Base-by-base conservation (phyloP, 306 rosid genomes). In the Alnus glutinosa region DNA sequence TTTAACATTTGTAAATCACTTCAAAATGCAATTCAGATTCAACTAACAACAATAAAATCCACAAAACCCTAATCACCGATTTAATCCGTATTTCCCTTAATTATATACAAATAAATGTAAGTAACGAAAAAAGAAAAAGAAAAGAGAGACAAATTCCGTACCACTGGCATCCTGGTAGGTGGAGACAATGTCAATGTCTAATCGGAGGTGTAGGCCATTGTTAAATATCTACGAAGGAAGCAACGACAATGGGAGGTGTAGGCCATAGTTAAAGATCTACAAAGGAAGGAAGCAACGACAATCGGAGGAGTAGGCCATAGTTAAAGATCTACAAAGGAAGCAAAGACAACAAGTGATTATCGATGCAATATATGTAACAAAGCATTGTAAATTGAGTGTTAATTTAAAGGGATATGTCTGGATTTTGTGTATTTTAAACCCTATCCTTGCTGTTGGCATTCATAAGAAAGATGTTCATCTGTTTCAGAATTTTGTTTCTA, bases 201-300 rank as follows among this genome's bases (percentile, higher is more conserved):
- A 86, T 96, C 98, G 71, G 92, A 63, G 84, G 30, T 87, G 74
- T 91, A 93, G 73, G 93, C 99, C 87, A 75, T 96, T 5, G 89
- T 91, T 54, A 93, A 79, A 96, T 91, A 96, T 96, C 99, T 96
- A 36, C 51, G 75, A 6, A 7, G 80, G 28, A 18, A 78, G 71
- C 64, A 82, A 70, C 15, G 28, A 23, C 28, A 23, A 23, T 23
- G 28, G 28, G 28, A 23, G 28, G 28, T 23, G 28, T 23, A 23
- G 28, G 28, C 28, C 28, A 23, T 23, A 23, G 28, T 23, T 23
- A 23, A 23, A 23, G 28, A 23, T 23, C 28, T 23, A 23, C 28
- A 23, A 23, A 23, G 28, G 28, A 23, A 23, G 28, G 28, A 23
- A 23, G 28, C 28, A 23, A 23, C 28, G 28, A 23, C 28, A 23